Conservation (phyloP, 2,329 filamentous ascomycete species). For the Chaetomiaceae sp. region DNA sequence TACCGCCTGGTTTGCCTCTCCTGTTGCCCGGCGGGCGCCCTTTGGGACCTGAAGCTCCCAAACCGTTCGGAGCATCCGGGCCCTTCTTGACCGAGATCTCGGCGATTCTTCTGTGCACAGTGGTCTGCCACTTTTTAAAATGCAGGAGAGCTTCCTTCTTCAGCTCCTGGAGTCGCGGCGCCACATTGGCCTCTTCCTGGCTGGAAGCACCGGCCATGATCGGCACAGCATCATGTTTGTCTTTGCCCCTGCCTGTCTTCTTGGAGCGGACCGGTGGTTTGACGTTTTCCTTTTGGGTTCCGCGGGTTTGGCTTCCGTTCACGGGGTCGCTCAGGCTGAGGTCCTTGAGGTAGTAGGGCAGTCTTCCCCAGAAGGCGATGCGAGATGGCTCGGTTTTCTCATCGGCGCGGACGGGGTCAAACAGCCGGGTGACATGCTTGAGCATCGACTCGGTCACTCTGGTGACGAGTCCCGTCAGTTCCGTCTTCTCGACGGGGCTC, state of each 20-base stretch:
- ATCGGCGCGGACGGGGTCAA: conserved; percentile 40
- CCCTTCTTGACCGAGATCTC: conserved; percentile 57
- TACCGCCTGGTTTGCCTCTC: conserved; percentile 18
- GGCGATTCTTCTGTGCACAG: conserved; percentile 63
- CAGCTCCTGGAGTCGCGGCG: conserved; percentile 47
- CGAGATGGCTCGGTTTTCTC: conserved; percentile 28
- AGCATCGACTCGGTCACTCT: conserved; percentile 53
- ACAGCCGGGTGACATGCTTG: conserved; percentile 46
- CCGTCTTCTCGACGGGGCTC: conserved; percentile 44
- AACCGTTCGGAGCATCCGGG: conserved; percentile 25
- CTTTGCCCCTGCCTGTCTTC: conserved; percentile 15
- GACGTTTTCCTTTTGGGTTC: conserved; percentile 21
- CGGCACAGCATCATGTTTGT: conserved; percentile 8
- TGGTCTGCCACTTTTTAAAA: conserved; percentile 76
- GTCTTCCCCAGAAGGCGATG: conserved; percentile 30
- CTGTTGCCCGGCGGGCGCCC: conserved; percentile 22
- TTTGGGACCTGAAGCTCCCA: conserved; percentile 16
- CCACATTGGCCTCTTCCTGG: conserved; percentile 31
- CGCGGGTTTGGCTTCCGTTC: conserved; percentile 3
- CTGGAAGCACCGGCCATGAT: conserved; percentile 11
- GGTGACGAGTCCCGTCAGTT: conserved; percentile 47
- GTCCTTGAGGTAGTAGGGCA: conserved; percentile 30
- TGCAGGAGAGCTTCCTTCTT: conserved; percentile 64
- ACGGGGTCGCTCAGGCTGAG: conserved; percentile 18
- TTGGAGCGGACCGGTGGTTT: conserved; percentile 16